Evolutionary conservation across 1,139 yeast genomes (phyloP), one percentile per base, ranked within the genome.

Genomic region (Suhomyces taliae): DNA sequence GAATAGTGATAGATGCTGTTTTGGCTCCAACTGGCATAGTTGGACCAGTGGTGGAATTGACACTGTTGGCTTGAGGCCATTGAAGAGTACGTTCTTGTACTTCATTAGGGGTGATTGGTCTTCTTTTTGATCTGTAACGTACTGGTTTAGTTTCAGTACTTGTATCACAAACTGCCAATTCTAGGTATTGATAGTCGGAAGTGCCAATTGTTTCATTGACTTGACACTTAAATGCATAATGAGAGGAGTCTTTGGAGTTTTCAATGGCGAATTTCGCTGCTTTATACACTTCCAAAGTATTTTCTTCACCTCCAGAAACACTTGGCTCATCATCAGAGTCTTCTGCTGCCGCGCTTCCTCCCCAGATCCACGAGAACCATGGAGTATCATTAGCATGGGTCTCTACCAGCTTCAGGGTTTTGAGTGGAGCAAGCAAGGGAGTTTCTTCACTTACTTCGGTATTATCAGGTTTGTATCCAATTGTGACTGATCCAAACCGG

Each of bases 81-180:
- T 45, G 50, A 39, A 50, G 37, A 35, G 51, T 35, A 37, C 51
- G 40, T 39, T 69, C 76, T 49, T 72, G 73, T n/a, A 62, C 54
- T 55, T 73, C 77, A 40, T 66, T 66, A 2, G 74, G 71, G 2
- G 67, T 60, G 1, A 66, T 46, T 0, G 78, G 78, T 12, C 66
- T 60, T 51, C 66, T 73, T 43, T 61, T 65, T 35, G 65, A 59
- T 38, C 65, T 63, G 51, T 65, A 69, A 41, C 54, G 60, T 0
- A 77, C 76, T 2, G 83, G 82, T 10, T 56, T 62, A 0, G 56
- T 42, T 51, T 74, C 76, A 1, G 80, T 67, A 12, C 59, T 53
- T 0, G 82, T 76, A 6, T 69, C 74, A 34, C 64, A 53, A 0
- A 78, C 81, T 0, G 79, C 69, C 36, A 77, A 52, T 44, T 72